phyloP scores from a whole-genome alignment of 192 early-diverging fungal genomes.

The Backusella australiensis region DNA sequence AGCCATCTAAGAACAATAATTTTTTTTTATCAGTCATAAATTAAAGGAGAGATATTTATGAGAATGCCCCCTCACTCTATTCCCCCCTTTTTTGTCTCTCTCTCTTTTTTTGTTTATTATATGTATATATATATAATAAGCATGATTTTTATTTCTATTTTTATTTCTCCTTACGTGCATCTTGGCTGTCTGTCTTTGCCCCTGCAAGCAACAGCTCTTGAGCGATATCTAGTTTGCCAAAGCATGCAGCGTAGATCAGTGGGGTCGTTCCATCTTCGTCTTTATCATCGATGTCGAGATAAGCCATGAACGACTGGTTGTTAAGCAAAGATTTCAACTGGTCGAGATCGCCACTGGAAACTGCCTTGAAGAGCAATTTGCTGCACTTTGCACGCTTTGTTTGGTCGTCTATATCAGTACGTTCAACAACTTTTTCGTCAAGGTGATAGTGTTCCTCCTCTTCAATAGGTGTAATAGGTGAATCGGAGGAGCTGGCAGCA shows the following conservation, averaged over 20 bases:
- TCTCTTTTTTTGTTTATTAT: no score
- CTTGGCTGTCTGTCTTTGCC: constrained; percentile 73
- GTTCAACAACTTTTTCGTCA: not conserved
- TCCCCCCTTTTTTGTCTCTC: not conserved
- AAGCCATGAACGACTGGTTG: constrained; percentile 36
- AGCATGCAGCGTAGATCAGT: constrained; percentile 86
- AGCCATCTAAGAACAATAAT: constrained; percentile 54
- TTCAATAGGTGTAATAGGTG: not conserved
- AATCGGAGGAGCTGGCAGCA: constrained; percentile 2
- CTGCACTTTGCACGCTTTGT: constrained; percentile 55
- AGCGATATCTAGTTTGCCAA: constrained; percentile 77
- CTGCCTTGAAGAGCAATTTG: constrained; percentile 64
- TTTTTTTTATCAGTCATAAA: constrained; percentile 7
- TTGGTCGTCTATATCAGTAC: constrained; percentile 5
- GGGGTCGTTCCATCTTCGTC: constrained; percentile 89
- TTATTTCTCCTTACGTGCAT: constrained; percentile 40
- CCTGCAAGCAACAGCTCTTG: constrained; percentile 71
- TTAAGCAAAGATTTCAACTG: constrained; percentile 58
- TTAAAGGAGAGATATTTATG: constrained; percentile 8
- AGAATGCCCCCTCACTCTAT: not conserved
- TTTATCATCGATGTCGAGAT: constrained; percentile 75
- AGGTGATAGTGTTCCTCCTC: constrained; percentile 9
- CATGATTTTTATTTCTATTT: not conserved
- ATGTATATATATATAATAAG: not conserved
- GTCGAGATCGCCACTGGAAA: constrained; percentile 75